Conservation (phyloP, 164 flowering plant genomes). For the Protea cynaroides region DNA sequence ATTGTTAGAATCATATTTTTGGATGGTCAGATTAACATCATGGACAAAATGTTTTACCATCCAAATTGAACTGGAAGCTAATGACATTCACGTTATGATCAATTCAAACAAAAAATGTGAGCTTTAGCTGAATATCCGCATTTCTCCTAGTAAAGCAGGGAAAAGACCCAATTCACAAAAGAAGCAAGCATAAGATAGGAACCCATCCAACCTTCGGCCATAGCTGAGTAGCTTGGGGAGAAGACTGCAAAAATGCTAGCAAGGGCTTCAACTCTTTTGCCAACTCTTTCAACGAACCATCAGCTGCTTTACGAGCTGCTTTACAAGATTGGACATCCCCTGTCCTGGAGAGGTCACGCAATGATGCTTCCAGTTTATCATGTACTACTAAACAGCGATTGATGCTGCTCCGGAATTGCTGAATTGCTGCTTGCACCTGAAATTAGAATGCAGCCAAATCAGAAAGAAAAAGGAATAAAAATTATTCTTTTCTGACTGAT, state of each 20-base stretch:
- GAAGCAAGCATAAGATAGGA: neutral
- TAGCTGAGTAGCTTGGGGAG: slow-evolving; percentile 61
- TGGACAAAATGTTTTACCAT: no score
- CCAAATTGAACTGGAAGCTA: no score
- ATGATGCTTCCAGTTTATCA: slow-evolving; percentile 80
- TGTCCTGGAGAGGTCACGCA: slow-evolving; percentile 82
- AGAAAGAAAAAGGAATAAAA: neutral
- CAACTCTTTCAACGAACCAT: slow-evolving; percentile 60
- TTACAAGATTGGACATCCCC: slow-evolving; percentile 93
- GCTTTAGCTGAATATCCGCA: no score
- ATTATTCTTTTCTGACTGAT: neutral
- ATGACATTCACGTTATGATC: no score
- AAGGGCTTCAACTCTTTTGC: slow-evolving; percentile 76
- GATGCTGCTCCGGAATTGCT: slow-evolving; percentile 50
- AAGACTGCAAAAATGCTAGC: slow-evolving; percentile 62
- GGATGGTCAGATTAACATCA: no score
- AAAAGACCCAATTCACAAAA: neutral
- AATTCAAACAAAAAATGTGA: no score
- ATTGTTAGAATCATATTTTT: no score
- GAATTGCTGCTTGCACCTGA: slow-evolving; percentile 72
- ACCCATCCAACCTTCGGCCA: slow-evolving; percentile 55
- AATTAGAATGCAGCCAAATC: slow-evolving; percentile 4
- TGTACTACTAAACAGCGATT: slow-evolving; percentile 51
- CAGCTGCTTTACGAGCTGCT: slow-evolving; percentile 77
- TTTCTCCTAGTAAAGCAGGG: no score